Evolutionary conservation across 345 rosid species (phyloP).

Genomic region (Citrus trifoliata): DNA sequence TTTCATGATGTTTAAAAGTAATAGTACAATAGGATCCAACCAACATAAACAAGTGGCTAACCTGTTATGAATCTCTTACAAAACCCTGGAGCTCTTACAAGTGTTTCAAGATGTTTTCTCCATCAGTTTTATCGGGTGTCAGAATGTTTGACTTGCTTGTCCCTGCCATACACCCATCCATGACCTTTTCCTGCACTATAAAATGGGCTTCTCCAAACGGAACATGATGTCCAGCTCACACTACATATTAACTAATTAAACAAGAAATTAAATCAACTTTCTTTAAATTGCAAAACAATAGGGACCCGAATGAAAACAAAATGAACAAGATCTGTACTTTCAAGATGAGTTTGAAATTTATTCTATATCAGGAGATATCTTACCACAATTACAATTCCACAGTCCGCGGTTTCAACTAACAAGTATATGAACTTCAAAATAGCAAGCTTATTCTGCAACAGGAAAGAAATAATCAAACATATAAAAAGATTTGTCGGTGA

Average conservation of each 20-base stretch:
- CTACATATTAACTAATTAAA: slow-evolving; percentile 30
- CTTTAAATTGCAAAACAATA: background rate
- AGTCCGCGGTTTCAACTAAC: slow-evolving; percentile 87
- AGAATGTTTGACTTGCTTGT: slow-evolving; percentile 83
- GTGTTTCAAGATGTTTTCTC: slow-evolving; percentile 58
- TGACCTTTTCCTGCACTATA: slow-evolving; percentile 74
- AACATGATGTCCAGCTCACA: slow-evolving; percentile 95
- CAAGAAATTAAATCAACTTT: background rate
- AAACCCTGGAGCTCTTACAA: background rate
- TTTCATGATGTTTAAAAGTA: too few species aligned
- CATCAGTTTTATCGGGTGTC: slow-evolving; percentile 73
- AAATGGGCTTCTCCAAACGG: slow-evolving; percentile 33
- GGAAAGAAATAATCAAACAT: background rate
- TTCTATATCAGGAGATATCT: slow-evolving; percentile 14
- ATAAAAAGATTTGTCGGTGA: too few species aligned
- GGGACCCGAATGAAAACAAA: background rate
- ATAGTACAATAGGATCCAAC: background rate
- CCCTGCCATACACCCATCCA: slow-evolving; percentile 91
- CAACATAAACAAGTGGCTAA: background rate
- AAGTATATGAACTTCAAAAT: slow-evolving; percentile 92
- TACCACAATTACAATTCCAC: slow-evolving; percentile 95
- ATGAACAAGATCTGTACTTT: background rate
- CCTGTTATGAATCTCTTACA: slow-evolving; percentile 1
- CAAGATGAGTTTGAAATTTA: background rate
- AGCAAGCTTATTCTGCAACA: slow-evolving; percentile 76